Conservation (phyloP, 768 basidiomycete genomes). For the Suillus luteus region DNA sequence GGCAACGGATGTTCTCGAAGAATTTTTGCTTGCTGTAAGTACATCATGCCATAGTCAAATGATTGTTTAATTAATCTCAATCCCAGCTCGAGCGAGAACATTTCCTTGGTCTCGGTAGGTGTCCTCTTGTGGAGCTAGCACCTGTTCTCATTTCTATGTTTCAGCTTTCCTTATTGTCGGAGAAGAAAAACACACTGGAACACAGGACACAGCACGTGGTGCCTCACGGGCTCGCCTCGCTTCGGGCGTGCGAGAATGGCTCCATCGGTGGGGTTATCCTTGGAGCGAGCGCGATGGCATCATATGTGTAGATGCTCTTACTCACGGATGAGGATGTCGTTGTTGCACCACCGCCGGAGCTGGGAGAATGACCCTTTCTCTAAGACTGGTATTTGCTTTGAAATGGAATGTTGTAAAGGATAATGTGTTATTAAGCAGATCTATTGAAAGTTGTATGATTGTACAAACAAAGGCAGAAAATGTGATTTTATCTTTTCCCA, state of each 20-base stretch:
- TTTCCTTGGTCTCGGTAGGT: slow-evolving; percentile 81
- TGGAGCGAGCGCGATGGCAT: slow-evolving; percentile 93
- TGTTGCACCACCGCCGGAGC: slow-evolving; percentile 3
- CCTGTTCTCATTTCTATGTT: slow-evolving; percentile 15
- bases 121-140: slow-evolving; percentile 4
- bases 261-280: slow-evolving; percentile 94
- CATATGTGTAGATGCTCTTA: slow-evolving; percentile 84
- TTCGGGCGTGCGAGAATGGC: slow-evolving; percentile 85
- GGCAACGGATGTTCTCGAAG: slow-evolving; percentile 87
- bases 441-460: slow-evolving; percentile 16
- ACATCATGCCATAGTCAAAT: slow-evolving; percentile 10
- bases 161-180: slow-evolving; percentile 89
- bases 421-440: slow-evolving; percentile 12
- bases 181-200: slow-evolving; percentile 94
- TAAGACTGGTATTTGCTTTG: slow-evolving; percentile 13
- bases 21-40: slow-evolving; percentile 85
- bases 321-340: slow-evolving; percentile 51
- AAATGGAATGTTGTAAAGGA: slow-evolving; percentile 6
- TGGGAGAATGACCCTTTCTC: slow-evolving; percentile 6
- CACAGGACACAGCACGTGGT: slow-evolving; percentile 81
- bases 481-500: not conserved
- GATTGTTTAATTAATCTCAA: slow-evolving; percentile 18
- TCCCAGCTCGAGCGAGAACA: slow-evolving; percentile 81
- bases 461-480: slow-evolving; percentile 13
- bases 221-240: slow-evolving; percentile 83